These are phyloP conservation scores for Mallotus repandus DNA, from an alignment of 441 rosid species.

Conservation along the genomic window DNA sequence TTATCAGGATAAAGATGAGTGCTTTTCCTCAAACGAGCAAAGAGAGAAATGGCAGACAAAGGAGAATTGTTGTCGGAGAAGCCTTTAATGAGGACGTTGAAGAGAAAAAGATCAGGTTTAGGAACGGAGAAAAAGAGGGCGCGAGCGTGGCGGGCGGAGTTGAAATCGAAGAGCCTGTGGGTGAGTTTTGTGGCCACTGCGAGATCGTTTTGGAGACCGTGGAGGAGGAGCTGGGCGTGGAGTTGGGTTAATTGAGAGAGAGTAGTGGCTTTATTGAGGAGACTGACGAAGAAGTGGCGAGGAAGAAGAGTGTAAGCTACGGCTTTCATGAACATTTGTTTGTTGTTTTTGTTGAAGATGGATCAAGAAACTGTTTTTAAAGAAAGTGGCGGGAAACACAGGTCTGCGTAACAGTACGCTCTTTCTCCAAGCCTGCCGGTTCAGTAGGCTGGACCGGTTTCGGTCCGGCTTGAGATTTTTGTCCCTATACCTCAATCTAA, in stretches of 20 bases:
- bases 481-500: no score
- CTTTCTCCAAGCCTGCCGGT: no score
- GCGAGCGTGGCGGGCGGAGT: slow-evolving; percentile 46
- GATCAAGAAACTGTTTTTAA: no score
- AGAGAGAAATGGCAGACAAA: slow-evolving; percentile 47
- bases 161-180: slow-evolving; percentile 56
- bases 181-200: slow-evolving; percentile 63
- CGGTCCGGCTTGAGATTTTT: no score
- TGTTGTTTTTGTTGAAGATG: not conserved
- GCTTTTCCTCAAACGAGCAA: slow-evolving; percentile 41
- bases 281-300: slow-evolving; percentile 41
- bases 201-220: slow-evolving; percentile 49
- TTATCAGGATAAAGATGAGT: slow-evolving; percentile 51
- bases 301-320: not conserved
- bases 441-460: no score
- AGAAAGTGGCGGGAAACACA: slow-evolving; percentile 5
- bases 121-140: slow-evolving; percentile 50
- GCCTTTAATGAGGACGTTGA: slow-evolving; percentile 65
- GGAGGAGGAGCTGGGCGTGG: slow-evolving; percentile 59
- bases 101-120: slow-evolving; percentile 66
- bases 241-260: slow-evolving; percentile 55
- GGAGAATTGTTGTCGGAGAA: slow-evolving; percentile 40
- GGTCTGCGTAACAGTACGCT: no score
- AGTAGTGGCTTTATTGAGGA: slow-evolving; percentile 45
- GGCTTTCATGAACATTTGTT: slow-evolving; percentile 27